These are phyloP conservation scores for Wickerhamomyces bisporus DNA, from an alignment of 805 yeast species.

Conservation along the genomic window DNA sequence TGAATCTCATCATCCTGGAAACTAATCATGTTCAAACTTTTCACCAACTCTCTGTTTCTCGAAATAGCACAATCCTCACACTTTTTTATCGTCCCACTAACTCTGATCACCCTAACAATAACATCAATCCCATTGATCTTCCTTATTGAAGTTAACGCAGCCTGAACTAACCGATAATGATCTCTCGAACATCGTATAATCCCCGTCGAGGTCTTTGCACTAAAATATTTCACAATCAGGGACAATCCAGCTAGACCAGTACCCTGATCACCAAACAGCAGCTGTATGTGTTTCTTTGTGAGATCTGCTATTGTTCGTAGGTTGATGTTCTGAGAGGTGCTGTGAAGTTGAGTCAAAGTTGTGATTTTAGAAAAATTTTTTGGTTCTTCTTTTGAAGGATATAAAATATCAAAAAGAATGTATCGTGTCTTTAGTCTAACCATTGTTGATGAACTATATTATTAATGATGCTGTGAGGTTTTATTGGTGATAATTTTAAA, in stretches of 20 bases:
- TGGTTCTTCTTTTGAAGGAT: constrained; percentile 40
- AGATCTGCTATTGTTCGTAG: constrained; percentile 46
- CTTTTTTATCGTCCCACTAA: constrained; percentile 85
- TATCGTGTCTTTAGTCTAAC: constrained; percentile 86
- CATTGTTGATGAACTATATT: too few species aligned
- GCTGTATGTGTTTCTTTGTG: constrained; percentile 50
- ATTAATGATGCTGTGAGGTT: too few species aligned
- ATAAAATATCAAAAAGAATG: constrained; percentile 70
- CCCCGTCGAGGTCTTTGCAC: constrained; percentile 77
- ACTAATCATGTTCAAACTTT: constrained; percentile 11
- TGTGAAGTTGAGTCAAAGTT: constrained; percentile 43
- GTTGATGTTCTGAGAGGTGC: constrained; percentile 41
- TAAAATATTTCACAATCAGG: constrained; percentile 70
- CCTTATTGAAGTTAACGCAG: constrained; percentile 56
- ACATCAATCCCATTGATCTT: constrained; percentile 41
- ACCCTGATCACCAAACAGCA: constrained; percentile 77
- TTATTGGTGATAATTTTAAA: too few species aligned
- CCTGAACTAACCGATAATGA: constrained; percentile 55
- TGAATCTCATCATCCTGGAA: constrained; percentile 14
- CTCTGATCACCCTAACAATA: constrained; percentile 57
- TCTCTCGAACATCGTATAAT: constrained; percentile 73
- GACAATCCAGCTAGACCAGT: constrained; percentile 57
- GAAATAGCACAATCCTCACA: constrained; percentile 67
- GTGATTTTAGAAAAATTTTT: constrained; percentile 29
- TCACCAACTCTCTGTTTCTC: constrained; percentile 32